A percentile compares a stretch with the other conserved stretches of the same genome.
phyloP scores from a whole-genome alignment of 306 rosid species.

The Hylodesmum podocarpum region DNA sequence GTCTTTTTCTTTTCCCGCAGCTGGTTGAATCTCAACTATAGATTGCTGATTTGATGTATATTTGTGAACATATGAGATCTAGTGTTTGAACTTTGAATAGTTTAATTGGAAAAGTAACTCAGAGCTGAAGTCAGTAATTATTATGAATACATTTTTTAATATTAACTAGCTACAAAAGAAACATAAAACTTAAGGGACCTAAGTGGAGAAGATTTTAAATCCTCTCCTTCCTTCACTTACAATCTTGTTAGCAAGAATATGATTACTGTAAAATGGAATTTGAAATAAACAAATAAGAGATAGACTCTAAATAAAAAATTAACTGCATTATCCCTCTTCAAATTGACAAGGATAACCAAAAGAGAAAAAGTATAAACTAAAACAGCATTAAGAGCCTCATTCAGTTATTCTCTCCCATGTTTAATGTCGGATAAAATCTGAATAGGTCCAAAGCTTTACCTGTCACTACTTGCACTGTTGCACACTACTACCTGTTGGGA shows the following conservation, averaged over 20 bases:
- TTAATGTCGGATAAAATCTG: conserved; percentile 79
- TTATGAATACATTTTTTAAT: conserved; percentile 3
- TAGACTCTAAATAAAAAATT: neutral
- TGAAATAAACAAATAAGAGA: conserved; percentile 33
- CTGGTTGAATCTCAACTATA: conserved; percentile 14
- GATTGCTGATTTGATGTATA: neutral
- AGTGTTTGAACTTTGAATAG: neutral
- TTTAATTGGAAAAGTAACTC: conserved; percentile 20
- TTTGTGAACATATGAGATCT: conserved; percentile 5
- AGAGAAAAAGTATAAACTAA: conserved; percentile 34
- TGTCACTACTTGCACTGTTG: conserved; percentile 38
- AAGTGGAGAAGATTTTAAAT: conserved; percentile 15
- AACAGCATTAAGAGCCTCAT: conserved; percentile 45
- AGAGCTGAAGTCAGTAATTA: neutral
- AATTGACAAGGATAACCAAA: conserved; percentile 41
- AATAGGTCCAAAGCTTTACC: conserved; percentile 65
- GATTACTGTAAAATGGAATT: conserved; percentile 20
- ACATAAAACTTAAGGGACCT: neutral
- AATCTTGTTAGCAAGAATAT: conserved; percentile 28
- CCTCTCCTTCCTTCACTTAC: conserved; percentile 20
- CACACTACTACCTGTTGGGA: conserved; percentile 51
- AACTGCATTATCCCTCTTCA: conserved; percentile 25
- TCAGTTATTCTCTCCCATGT: conserved; percentile 91
- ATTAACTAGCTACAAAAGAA: neutral
- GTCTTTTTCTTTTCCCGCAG: neutral